Percentiles rank a stretch among this genome's conserved stretches.
Evolutionary conservation across 805 yeast species (phyloP).

Genomic region (Candida coleopterorum): DNA sequence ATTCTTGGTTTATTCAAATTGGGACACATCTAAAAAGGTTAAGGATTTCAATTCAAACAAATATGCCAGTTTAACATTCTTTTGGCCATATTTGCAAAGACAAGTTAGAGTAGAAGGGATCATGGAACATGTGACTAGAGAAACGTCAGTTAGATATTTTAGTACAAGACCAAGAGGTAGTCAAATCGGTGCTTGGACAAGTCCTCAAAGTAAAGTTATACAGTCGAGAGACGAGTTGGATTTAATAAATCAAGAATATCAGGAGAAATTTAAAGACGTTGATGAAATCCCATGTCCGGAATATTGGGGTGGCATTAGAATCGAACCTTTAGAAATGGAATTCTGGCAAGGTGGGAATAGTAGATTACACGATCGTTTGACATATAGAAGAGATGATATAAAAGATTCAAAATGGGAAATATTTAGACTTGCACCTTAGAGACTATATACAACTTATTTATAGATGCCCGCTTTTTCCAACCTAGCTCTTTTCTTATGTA

Average conservation of each 20-base stretch:
- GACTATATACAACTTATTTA: neutral
- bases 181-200: slow-evolving; percentile 94
- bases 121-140: slow-evolving; percentile 67
- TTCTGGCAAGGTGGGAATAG: slow-evolving; percentile 96
- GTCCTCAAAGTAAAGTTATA: slow-evolving; percentile 74
- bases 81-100: slow-evolving; percentile 88
- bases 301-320: slow-evolving; percentile 91
- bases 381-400: slow-evolving; percentile 52
- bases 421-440: slow-evolving; percentile 67
- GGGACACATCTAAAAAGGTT: slow-evolving; percentile 83
- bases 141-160: slow-evolving; percentile 73
- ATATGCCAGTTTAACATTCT: slow-evolving; percentile 78
- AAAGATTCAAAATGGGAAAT: slow-evolving; percentile 56
- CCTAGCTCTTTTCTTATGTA: no score
- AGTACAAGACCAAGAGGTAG: slow-evolving; percentile 89
- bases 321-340: slow-evolving; percentile 86
- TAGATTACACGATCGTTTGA: slow-evolving; percentile 85
- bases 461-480: neutral
- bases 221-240: slow-evolving; percentile 61
- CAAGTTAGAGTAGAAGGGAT: slow-evolving; percentile 91
- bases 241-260: slow-evolving; percentile 40
- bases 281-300: slow-evolving; percentile 85
- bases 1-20: slow-evolving; percentile 83
- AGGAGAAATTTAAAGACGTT: slow-evolving; percentile 52
- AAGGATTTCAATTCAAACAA: slow-evolving; percentile 67